Evolutionary conservation across 306 rosid species (phyloP).

Genomic region (Astragalus glycyphyllos): DNA sequence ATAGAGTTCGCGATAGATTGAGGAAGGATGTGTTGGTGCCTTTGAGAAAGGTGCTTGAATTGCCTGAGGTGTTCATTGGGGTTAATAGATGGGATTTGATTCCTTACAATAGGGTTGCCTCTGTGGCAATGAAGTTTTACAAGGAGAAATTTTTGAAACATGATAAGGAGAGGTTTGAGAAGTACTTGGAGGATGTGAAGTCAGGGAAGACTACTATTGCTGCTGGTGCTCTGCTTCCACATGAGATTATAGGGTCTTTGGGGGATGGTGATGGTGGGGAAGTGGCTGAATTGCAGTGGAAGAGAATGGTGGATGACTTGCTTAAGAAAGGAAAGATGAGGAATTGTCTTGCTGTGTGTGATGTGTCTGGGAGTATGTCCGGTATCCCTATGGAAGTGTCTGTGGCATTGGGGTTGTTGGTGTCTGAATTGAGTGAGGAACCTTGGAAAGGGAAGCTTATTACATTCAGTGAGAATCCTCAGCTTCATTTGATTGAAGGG

Average conservation of each 20-base stretch:
- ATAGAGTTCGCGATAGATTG: conserved; percentile 69
- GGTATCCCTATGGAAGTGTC: conserved; percentile 69
- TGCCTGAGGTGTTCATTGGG: conserved; percentile 77
- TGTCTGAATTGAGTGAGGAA: conserved; percentile 64
- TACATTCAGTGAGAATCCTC: conserved; percentile 55
- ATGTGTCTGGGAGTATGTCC: conserved; percentile 59
- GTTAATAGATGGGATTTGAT: conserved; percentile 60
- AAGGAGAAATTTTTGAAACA: conserved; percentile 59
- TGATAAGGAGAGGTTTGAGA: conserved; percentile 55
- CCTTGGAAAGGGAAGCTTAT: conserved; percentile 77
- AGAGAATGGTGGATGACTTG: conserved; percentile 67
- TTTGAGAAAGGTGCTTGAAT: conserved; percentile 60
- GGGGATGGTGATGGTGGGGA: conserved; percentile 39
- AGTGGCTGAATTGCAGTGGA: conserved; percentile 80
- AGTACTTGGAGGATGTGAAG: conserved; percentile 56
- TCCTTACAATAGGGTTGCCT: conserved; percentile 69
- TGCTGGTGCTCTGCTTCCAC: conserved; percentile 73
- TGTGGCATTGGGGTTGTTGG: conserved; percentile 68
- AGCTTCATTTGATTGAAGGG: conserved; percentile 64
- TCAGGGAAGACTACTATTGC: conserved; percentile 56
- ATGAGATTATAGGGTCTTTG: conserved; percentile 53
- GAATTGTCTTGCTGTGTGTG: conserved; percentile 61
- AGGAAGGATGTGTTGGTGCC: conserved; percentile 74
- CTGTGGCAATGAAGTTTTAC: conserved; percentile 68
- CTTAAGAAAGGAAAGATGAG: conserved; percentile 55